Evolutionary conservation across 2,329 filamentous ascomycete species (phyloP).

Genomic region (Xylaria hypoxylon): DNA sequence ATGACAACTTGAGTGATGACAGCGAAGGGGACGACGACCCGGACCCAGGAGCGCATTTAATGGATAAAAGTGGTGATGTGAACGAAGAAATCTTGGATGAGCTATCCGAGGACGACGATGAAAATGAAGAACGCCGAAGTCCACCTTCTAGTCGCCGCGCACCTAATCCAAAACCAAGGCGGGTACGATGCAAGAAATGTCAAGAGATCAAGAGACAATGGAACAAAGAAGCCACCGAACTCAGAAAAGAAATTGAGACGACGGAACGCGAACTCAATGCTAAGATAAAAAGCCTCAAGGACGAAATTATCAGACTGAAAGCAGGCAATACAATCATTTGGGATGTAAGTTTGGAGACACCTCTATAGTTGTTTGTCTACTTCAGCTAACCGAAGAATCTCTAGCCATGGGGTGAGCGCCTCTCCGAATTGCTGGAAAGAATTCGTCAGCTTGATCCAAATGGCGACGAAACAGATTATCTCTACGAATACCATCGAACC

Average conservation of each 20-base stretch:
- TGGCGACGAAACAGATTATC: constrained; percentile 20
- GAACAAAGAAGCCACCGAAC: neutral
- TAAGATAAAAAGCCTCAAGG: constrained; percentile 2
- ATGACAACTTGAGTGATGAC: neutral
- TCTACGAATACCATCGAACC: constrained; percentile 34
- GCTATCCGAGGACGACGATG: constrained; percentile 1
- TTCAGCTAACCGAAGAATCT: constrained; percentile 12
- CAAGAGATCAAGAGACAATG: neutral
- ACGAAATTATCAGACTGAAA: neutral
- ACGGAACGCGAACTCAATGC: neutral
- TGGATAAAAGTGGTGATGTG: constrained; percentile 19
- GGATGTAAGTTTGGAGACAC: constrained; percentile 18
- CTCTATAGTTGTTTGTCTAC: neutral
- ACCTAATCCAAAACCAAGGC: neutral
- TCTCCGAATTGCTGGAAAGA: neutral
- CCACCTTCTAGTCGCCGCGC: neutral
- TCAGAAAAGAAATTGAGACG: neutral
- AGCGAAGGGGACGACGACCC: neutral
- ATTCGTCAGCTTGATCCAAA: neutral
- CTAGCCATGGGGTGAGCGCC: constrained; percentile 23
- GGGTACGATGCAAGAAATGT: neutral
- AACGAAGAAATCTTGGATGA: constrained; percentile 12
- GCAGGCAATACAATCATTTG: neutral
- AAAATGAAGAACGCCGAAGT: constrained; percentile 1
- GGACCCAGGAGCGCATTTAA: neutral